Evolutionary conservation across 2,329 filamentous ascomycete genomes (phyloP), one percentile per base, ranked within the genome.

Genomic region (Colletotrichum sp.): DNA sequence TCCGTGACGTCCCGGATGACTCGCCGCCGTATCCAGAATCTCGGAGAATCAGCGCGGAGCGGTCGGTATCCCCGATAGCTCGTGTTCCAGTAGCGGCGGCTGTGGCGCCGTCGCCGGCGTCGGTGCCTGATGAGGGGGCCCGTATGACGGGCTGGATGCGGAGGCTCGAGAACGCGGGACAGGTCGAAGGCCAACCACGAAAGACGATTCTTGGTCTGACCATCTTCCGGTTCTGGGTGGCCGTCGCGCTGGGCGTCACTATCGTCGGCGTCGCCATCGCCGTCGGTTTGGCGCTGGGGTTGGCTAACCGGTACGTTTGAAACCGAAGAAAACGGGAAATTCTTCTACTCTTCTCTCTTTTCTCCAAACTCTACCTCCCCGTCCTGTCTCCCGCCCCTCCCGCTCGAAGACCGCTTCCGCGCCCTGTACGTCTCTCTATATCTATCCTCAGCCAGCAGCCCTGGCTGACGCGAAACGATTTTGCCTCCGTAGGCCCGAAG

Each of bases 251-350:
- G 72, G 71, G 71, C 39, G 48, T 76, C 57, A 64, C 67, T 22
- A 75, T 76, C 26, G 67, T 76, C 32, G 66, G 71, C 52, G 75
- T 75, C 16, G 75, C 75, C 60, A 76, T 76, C 28, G 75, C 66
- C 62, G 72, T 75, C 48, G 75, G 75, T n/a, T 63, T 76, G 67
- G 75, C 36, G 66, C 55, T 76, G 60, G 75, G 75, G 15, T 59
- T 76, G 66, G 72, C 75, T 66, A 75, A 75, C 72, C 66, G 72
- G 62, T 75, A 75, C 66, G 75, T 76, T 65, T 76, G 74, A 76
- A 59, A 32, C n/a, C 30, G 57, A 60, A 30, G n/a, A 16, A 32
- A 63, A 63, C 59, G 59, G 59, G 59, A 32, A 32, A 22, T 70
- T 34, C 44, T 65, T 64, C 24, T 39, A 39, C n/a, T 44, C 55